Evolutionary conservation across 129 eudicot genomes (phyloP).

Genomic region (Pittosporum tobira): DNA sequence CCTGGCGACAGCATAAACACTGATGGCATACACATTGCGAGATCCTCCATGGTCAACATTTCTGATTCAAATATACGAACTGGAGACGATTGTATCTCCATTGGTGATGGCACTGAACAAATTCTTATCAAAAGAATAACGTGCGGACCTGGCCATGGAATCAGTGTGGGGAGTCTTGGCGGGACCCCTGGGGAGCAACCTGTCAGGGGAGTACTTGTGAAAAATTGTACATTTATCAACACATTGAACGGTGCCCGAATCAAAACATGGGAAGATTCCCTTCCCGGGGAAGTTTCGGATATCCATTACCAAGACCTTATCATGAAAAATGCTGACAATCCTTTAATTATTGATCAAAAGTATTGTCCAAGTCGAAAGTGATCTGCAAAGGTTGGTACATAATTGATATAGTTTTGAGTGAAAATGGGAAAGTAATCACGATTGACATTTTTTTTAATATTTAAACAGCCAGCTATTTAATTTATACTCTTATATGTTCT

Average conservation of each 20-base stretch:
- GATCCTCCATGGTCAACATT: conserved; percentile 15
- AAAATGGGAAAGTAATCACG: no score
- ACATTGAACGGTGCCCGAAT: conserved; percentile 35
- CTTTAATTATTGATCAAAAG: background rate
- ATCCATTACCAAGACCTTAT: conserved; percentile 27
- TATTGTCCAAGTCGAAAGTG: background rate
- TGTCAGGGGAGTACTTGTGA: conserved; percentile 22
- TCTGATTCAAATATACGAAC: conserved; percentile 10
- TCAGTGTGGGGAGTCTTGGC: conserved; percentile 36
- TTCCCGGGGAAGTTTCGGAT: conserved; percentile 5
- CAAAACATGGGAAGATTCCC: conserved; percentile 36
- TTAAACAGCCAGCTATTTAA: no score
- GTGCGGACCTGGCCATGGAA: conserved; percentile 41
- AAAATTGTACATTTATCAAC: conserved; percentile 22
- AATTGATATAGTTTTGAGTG: no score
- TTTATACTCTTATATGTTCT: no score
- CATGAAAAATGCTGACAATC: conserved; percentile 18
- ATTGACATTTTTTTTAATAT: no score
- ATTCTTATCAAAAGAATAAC: conserved; percentile 12
- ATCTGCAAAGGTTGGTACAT: no score
- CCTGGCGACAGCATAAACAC: conserved; percentile 29
- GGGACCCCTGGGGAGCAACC: conserved; percentile 19
- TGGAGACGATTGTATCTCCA: conserved; percentile 35
- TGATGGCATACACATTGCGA: conserved; percentile 35
- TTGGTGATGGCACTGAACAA: conserved; percentile 29